These are phyloP conservation scores for Anthracocystis panici-leucophaei DNA, from an alignment of 1,284 basidiomycete genomes.

Conservation along the genomic window DNA sequence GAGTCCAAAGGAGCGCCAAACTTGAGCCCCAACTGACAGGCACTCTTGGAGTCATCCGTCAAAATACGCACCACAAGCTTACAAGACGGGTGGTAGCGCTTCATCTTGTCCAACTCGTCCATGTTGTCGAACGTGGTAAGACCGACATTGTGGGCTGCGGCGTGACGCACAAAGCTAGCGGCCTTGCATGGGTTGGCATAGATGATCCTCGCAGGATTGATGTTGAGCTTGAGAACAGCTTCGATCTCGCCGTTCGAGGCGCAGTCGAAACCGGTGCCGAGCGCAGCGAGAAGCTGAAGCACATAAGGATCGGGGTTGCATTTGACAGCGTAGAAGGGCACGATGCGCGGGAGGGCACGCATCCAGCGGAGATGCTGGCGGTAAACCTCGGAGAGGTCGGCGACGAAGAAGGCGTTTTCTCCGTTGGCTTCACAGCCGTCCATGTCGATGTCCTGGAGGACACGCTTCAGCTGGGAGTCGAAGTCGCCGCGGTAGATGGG, in stretches of 20 bases:
- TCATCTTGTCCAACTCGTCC: slow-evolving; percentile 97
- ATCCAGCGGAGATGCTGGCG: slow-evolving; percentile 88
- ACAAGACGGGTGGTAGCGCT: slow-evolving; percentile 82
- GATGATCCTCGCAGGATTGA: slow-evolving; percentile 78
- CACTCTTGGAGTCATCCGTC: slow-evolving; percentile 93
- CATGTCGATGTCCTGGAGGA: slow-evolving; percentile 66
- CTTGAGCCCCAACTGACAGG: slow-evolving; percentile 94
- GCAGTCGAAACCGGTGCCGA: slow-evolving; percentile 96
- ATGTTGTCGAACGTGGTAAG: slow-evolving; percentile 98
- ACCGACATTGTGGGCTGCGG: slow-evolving; percentile 82
- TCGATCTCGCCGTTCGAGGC: slow-evolving; percentile 96
- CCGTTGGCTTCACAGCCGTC: slow-evolving; percentile 75
- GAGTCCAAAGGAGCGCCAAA: slow-evolving; percentile 91
- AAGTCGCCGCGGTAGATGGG: slow-evolving; percentile 60
- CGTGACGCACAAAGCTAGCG: slow-evolving; percentile 87
- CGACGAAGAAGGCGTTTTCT: slow-evolving; percentile 96
- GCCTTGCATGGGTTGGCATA: slow-evolving; percentile 99
- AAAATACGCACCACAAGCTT: slow-evolving; percentile 93
- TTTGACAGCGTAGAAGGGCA: slow-evolving; percentile 91
- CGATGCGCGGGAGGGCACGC: slow-evolving; percentile 78
- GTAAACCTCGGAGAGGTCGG: slow-evolving; percentile 89
- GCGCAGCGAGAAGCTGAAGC: slow-evolving; percentile 85
- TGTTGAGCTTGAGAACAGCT: slow-evolving; percentile 80
- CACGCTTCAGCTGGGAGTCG: slow-evolving; percentile 56
- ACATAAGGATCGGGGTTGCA: slow-evolving; percentile 98